Evolutionary conservation across 495 filamentous ascomycete genomes (phyloP).

Genomic region (Penicillium atrosanguineum): DNA sequence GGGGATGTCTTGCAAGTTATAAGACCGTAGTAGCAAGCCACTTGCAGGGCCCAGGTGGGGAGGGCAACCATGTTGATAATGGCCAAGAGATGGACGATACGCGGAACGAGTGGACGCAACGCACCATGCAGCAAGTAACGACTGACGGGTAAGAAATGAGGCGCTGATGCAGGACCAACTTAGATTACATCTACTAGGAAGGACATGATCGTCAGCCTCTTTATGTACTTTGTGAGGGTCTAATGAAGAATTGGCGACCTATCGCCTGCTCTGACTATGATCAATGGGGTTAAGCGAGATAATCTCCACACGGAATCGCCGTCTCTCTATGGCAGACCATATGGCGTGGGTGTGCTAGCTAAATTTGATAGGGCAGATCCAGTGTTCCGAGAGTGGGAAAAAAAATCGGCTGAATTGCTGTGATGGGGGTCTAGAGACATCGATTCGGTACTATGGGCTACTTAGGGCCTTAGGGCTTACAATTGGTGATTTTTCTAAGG

Average conservation of each 20-base stretch:
- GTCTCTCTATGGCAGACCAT: background rate
- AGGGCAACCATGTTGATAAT: conserved; percentile 29
- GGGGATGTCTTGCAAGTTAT: conserved; percentile 40
- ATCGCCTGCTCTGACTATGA: conserved; percentile 15
- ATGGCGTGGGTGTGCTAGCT: conserved; percentile 9
- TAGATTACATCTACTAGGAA: conserved; percentile 7
- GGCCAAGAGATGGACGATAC: conserved; percentile 18
- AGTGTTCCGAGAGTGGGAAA: conserved; percentile 1
- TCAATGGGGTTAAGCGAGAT: background rate
- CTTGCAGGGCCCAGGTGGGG: conserved; percentile 25
- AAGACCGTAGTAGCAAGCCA: conserved; percentile 35
- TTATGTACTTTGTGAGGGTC: conserved; percentile 11
- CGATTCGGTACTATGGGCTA: background rate
- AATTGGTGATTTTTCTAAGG: conserved; percentile 11
- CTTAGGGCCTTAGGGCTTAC: background rate
- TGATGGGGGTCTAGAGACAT: conserved; percentile 1
- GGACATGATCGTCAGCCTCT: conserved; percentile 11
- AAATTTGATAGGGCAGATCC: conserved; percentile 3
- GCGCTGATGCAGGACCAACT: conserved; percentile 11
- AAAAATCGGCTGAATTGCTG: conserved; percentile 3
- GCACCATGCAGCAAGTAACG: conserved; percentile 23
- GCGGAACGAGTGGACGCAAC: conserved; percentile 17
- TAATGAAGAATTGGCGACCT: conserved; percentile 1
- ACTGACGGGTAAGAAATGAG: conserved; percentile 19
- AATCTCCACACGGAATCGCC: conserved; percentile 4